Base-by-base conservation (phyloP, 1,139 yeast genomes). In the Blastobotrys niveus region DNA sequence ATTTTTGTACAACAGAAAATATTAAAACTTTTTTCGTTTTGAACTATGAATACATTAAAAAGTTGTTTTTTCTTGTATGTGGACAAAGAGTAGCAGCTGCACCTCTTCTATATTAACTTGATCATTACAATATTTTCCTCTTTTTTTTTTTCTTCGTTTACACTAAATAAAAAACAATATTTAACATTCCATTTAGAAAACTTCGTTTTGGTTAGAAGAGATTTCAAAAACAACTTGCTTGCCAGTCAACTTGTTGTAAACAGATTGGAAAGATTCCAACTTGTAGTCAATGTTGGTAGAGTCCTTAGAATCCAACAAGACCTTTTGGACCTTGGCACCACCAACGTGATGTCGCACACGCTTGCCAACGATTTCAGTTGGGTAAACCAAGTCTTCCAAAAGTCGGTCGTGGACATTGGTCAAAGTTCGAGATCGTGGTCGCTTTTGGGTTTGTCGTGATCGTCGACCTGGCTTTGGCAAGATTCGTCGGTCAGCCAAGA, bases 401-500 rank as follows among this genome's bases (percentile, higher is more conserved):
- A 91, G 78, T 75, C 88, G 87, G 78, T 91, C 97, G 76, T 91
- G 98, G 63, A 91, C 98, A 68, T 97, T 88, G 65, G 96, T 82
- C 74, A 91, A 82, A 67, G 98, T 91, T 84, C 98, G 88, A 66
- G 97, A 89, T 80, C 96, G 86, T 74, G 98, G 98, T 82, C 98
- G 91, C 91, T 91, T 89, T 80, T 91, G 98, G 66, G 74, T 77
- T 73, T 82, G 84, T 80, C 89, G 85, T 55, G 96, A 80, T 66
- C 79, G 80, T 52, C 69, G 66, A 55, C 68, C 65, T 68, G 87
- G 87, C 82, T 88, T 89, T 79, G 97, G 96, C 72, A 93, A 81
- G 77, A 91, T 91, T 80, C 96, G 89, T 81, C 98, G 88, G 80
- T 91, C 97, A 70, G 97, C 98, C 70, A 91, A 82, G 86, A 91